A percentile compares a stretch with the other conserved stretches of the same genome.
These are phyloP conservation scores for Fusarium sp. DNA, from an alignment of 2,329 filamentous ascomycete genomes.

Conservation along the genomic window DNA sequence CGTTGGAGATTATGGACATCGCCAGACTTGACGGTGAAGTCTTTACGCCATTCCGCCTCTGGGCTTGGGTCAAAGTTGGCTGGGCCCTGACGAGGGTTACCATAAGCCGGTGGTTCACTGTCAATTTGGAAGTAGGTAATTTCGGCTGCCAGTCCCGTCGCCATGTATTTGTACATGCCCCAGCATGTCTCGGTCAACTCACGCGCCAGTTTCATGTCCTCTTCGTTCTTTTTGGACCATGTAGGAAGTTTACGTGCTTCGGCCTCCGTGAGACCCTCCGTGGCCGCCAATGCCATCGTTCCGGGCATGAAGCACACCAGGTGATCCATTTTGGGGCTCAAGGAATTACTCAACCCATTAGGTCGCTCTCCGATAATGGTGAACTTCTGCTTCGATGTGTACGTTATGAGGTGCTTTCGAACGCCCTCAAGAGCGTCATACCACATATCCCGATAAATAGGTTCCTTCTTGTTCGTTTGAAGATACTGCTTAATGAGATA, in stretches of 20 bases:
- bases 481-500: slow-evolving; percentile 99
- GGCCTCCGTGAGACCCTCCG: slow-evolving; percentile 79
- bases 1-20: slow-evolving; percentile 94
- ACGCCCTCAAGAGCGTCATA: slow-evolving; percentile 85
- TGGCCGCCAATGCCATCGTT: slow-evolving; percentile 90
- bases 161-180: slow-evolving; percentile 94
- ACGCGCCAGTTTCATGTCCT: slow-evolving; percentile 86
- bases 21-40: slow-evolving; percentile 82
- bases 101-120: slow-evolving; percentile 71
- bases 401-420: slow-evolving; percentile 91
- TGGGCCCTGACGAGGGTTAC: slow-evolving; percentile 63
- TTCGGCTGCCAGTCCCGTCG: slow-evolving; percentile 91
- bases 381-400: slow-evolving; percentile 81
- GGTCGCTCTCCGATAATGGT: slow-evolving; percentile 93
- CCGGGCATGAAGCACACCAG: slow-evolving; percentile 97
- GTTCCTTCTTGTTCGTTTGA: slow-evolving; percentile 88
- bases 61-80: slow-evolving; percentile 63
- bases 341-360: slow-evolving; percentile 71
- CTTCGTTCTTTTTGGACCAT: slow-evolving; percentile 85
- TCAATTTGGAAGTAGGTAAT: slow-evolving; percentile 91
- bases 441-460: slow-evolving; percentile 93
- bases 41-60: slow-evolving; percentile 76
- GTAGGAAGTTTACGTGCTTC: slow-evolving; percentile 77
- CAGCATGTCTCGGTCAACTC: slow-evolving; percentile 98
- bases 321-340: slow-evolving; percentile 97